These are phyloP conservation scores for Neurospora sp. DNA, from an alignment of 2,329 filamentous ascomycete species.

Conservation along the genomic window DNA sequence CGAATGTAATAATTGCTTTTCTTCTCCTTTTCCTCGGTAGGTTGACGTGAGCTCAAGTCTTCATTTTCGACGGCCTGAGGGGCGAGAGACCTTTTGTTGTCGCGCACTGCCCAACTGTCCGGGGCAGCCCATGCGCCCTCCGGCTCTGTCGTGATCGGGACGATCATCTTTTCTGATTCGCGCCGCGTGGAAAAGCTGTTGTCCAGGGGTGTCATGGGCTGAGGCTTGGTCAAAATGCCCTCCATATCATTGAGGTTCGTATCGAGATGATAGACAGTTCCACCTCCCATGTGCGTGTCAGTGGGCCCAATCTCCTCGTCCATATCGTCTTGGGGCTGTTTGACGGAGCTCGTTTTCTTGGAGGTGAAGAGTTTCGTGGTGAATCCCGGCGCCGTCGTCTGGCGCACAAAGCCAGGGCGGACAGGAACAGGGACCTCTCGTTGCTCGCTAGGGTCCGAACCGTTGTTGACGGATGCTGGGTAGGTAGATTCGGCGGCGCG, in stretches of 20 bases:
- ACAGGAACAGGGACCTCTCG: background rate
- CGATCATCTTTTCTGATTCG: conserved; percentile 35
- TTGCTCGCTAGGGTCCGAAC: background rate
- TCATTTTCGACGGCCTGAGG: conserved; percentile 53
- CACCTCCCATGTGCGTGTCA: conserved; percentile 39
- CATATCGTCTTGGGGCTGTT: conserved; percentile 36
- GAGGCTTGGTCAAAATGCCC: conserved; percentile 69
- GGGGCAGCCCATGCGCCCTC: conserved; percentile 79
- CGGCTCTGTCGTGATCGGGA: conserved; percentile 29
- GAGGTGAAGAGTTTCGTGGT: conserved; percentile 24
- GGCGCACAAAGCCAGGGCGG: conserved; percentile 7
- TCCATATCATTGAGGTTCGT: conserved; percentile 87
- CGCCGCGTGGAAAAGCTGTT: conserved; percentile 19
- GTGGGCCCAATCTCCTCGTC: conserved; percentile 53
- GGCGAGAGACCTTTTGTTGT: conserved; percentile 35
- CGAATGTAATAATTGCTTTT: conserved; percentile 79
- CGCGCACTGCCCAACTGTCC: conserved; percentile 91
- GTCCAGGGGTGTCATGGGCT: conserved; percentile 62
- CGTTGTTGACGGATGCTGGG: background rate
- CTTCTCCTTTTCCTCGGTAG: conserved; percentile 65
- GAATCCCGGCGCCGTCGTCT: conserved; percentile 6
- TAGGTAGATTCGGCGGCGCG: conserved; percentile 24
- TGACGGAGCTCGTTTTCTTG: conserved; percentile 41
- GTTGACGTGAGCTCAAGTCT: conserved; percentile 46
- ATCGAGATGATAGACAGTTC: conserved; percentile 67